A percentile compares a stretch with the other conserved stretches of the same genome.
Conservation (phyloP, 495 filamentous ascomycete genomes). For the Pseudotulostoma volvatum region DNA sequence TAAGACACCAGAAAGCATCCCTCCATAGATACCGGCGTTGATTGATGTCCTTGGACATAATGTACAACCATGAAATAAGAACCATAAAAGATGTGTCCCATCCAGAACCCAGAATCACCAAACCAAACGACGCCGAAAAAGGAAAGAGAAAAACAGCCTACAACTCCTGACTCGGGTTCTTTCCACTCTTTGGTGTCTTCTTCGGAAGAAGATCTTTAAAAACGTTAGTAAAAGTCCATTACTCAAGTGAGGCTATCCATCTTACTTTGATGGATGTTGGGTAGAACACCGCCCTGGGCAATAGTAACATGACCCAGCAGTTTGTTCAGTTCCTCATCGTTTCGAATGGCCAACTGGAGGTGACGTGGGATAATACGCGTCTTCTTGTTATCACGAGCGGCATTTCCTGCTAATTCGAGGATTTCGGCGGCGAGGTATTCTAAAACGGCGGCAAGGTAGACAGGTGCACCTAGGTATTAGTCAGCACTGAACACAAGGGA, state of each 20-base stretch:
- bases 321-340: constrained; percentile 99
- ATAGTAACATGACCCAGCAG: constrained; percentile 98
- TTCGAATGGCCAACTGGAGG: constrained; percentile 97
- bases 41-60: constrained; percentile 61
- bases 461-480: constrained; percentile 55
- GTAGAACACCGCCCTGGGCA: constrained; percentile 97
- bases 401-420: constrained; percentile 96
- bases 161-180: constrained; percentile 81
- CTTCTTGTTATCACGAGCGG: constrained; percentile 99
- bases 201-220: constrained; percentile 80
- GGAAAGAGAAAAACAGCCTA: constrained; percentile 37
- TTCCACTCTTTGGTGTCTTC: constrained; percentile 90
- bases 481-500: constrained; percentile 14
- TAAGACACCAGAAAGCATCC: constrained; percentile 16
- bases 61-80: constrained; percentile 77
- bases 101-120: constrained; percentile 81
- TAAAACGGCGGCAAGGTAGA: constrained; percentile 94
- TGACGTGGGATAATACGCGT: constrained; percentile 99
- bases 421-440: constrained; percentile 99
- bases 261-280: constrained; percentile 97
- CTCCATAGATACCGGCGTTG: constrained; percentile 10
- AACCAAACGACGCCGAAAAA: constrained; percentile 44
- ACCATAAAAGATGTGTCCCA: constrained; percentile 50
- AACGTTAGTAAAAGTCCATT: constrained; percentile 35
- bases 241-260: too few relatives aligned